Evolutionary conservation across 2,329 filamentous ascomycete species (phyloP).

Genomic region (Cytospora mali): DNA sequence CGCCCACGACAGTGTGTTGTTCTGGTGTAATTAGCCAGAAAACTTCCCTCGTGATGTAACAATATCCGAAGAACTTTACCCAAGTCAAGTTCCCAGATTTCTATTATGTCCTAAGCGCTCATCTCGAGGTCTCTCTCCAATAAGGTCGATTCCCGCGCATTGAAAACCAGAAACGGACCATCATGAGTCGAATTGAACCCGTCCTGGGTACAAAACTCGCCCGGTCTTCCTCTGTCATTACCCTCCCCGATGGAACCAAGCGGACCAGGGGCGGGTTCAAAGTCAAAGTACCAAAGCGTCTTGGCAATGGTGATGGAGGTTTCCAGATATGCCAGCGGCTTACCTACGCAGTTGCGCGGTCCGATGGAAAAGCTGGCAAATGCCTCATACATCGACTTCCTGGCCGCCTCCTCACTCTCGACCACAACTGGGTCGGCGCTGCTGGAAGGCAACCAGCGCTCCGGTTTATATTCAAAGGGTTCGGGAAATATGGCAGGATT

Average conservation of each 20-base stretch:
- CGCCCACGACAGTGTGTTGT: no score
- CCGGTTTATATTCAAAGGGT: constrained; percentile 43
- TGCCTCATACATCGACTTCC: constrained; percentile 29
- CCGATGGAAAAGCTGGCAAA: background rate
- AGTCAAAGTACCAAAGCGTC: constrained; percentile 16
- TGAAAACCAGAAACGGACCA: constrained; percentile 13
- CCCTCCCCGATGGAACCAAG: background rate
- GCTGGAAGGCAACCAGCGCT: constrained; percentile 44
- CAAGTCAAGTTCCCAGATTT: no score
- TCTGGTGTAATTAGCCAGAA: no score
- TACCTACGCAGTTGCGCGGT: constrained; percentile 4
- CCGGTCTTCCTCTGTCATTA: background rate
- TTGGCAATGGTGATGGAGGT: constrained; percentile 4
- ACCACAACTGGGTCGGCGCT: background rate
- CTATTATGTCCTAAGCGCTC: no score
- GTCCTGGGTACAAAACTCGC: constrained; percentile 18
- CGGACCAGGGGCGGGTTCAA: constrained; percentile 8
- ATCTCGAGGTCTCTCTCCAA: no score
- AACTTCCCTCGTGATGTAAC: no score
- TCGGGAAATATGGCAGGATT: constrained; percentile 45
- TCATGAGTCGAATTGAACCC: constrained; percentile 3
- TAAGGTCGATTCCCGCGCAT: background rate
- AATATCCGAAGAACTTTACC: no score
- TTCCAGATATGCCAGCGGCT: constrained; percentile 15
- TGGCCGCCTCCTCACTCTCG: constrained; percentile 29